These are phyloP conservation scores for Plenodomus lindquistii DNA, from an alignment of 2,329 filamentous ascomycete species.

Conservation along the genomic window DNA sequence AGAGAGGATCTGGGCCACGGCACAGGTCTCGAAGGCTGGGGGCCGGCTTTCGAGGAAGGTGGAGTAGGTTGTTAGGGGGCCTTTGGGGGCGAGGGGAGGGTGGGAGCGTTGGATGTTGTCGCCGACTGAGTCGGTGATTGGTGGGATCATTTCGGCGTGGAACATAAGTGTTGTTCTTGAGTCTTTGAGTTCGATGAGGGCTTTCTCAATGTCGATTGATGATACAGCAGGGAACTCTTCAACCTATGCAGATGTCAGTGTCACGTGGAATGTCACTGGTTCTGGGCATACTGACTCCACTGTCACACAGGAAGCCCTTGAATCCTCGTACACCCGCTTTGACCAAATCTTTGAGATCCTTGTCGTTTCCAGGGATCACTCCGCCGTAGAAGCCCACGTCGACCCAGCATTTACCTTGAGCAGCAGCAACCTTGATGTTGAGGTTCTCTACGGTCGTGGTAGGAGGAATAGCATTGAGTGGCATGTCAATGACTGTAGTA, in stretches of 20 bases:
- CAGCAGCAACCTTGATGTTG: slow-evolving; percentile 82
- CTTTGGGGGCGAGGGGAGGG: slow-evolving; percentile 70
- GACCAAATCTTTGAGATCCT: slow-evolving; percentile 78
- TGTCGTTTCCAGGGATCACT: slow-evolving; percentile 84
- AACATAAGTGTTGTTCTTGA: slow-evolving; percentile 95
- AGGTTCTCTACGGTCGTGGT: slow-evolving; percentile 87
- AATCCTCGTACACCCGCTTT: slow-evolving; percentile 88
- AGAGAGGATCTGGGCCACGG: slow-evolving; percentile 82
- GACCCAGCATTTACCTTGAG: slow-evolving; percentile 89
- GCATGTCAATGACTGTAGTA: slow-evolving; percentile 97
- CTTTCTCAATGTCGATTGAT: slow-evolving; percentile 73
- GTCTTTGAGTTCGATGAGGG: slow-evolving; percentile 79
- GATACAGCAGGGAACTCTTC: slow-evolving; percentile 96
- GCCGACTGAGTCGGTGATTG: slow-evolving; percentile 76
- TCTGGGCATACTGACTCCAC: slow-evolving; percentile 68
- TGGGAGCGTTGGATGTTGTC: slow-evolving; percentile 73
- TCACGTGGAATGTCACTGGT: slow-evolving; percentile 1
- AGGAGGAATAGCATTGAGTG: slow-evolving; percentile 92
- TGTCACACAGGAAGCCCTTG: slow-evolving; percentile 97
- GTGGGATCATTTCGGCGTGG: slow-evolving; percentile 97
- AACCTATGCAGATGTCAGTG: slow-evolving; percentile 59
- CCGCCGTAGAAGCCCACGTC: slow-evolving; percentile 99
- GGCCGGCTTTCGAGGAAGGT: slow-evolving; percentile 93
- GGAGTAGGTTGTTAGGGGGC: slow-evolving; percentile 75
- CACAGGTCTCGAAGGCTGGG: slow-evolving; percentile 86